These are phyloP conservation scores for Saccharum spontaneum DNA, from an alignment of 176 grass and related monocot species.

Conservation along the genomic window DNA sequence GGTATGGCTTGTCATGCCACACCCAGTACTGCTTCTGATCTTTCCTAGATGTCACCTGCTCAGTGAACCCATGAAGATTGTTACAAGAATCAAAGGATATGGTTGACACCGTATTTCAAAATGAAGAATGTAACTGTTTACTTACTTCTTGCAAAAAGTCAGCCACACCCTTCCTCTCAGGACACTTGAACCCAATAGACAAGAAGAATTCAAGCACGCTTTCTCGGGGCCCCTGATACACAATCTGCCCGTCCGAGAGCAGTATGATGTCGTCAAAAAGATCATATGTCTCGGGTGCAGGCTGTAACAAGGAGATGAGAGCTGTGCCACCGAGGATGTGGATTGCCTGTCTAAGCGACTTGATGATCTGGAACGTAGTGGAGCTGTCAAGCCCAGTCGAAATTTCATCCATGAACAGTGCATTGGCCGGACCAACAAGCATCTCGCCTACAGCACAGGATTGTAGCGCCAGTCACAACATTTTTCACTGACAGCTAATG, in stretches of 20 bases:
- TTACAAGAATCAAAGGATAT: not conserved
- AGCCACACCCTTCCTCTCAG: slow-evolving; percentile 83
- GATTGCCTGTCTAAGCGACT: slow-evolving; percentile 82
- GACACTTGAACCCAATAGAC: slow-evolving; percentile 82
- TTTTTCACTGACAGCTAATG: not conserved
- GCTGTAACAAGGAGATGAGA: slow-evolving; percentile 85
- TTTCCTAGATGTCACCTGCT: slow-evolving; percentile 68
- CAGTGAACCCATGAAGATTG: not conserved
- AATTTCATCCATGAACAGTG: slow-evolving; percentile 98
- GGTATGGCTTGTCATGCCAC: slow-evolving; percentile 38
- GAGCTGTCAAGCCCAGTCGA: slow-evolving; percentile 99
- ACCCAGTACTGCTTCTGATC: slow-evolving; percentile 90
- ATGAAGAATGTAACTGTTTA: not conserved
- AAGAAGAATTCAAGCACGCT: slow-evolving; percentile 87
- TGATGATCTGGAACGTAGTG: slow-evolving; percentile 95
- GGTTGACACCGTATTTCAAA: not conserved
- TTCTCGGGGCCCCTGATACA: slow-evolving; percentile 84
- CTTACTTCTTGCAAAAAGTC: slow-evolving; percentile 95
- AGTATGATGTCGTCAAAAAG: slow-evolving; percentile 93
- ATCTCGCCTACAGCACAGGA: slow-evolving; percentile 76
- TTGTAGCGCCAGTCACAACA: not conserved
- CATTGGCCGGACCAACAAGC: slow-evolving; percentile 83
- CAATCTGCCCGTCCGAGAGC: slow-evolving; percentile 77
- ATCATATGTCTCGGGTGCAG: slow-evolving; percentile 89
- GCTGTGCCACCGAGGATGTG: slow-evolving; percentile 88